phyloP scores from a whole-genome alignment of 257 asterid genomes.

The Nicotiana paniculata region DNA sequence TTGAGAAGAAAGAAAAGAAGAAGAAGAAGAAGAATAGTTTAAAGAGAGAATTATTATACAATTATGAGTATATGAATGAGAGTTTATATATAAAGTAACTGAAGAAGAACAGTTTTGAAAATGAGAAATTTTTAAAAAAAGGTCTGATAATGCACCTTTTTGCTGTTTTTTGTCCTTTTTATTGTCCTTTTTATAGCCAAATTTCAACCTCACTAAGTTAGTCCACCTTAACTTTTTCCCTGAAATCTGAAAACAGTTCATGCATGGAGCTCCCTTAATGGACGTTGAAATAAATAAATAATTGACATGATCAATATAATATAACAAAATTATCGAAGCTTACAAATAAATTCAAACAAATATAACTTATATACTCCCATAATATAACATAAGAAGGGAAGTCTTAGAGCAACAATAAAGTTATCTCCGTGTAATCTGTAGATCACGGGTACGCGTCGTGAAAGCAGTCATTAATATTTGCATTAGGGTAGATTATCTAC shows the following conservation, averaged over 20 bases:
- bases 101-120: background rate
- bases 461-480: too few relatives aligned
- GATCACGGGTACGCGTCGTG: too few relatives aligned
- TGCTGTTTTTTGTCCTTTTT: conserved; percentile 8
- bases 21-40: background rate
- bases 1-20: background rate
- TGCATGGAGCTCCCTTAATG: background rate
- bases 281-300: background rate
- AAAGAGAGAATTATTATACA: conserved; percentile 5
- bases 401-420: too few relatives aligned
- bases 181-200: background rate
- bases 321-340: background rate
- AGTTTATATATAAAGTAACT: background rate
- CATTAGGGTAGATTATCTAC: too few relatives aligned
- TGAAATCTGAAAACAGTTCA: background rate
- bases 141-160: background rate
- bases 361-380: too few relatives aligned
- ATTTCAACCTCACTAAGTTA: background rate
- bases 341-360: background rate
- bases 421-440: too few relatives aligned
- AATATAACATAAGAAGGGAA: too few relatives aligned
- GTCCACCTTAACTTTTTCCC: background rate
- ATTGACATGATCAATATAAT: too few relatives aligned
- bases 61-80: background rate
- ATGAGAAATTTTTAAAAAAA: background rate